Evolutionary conservation across 1,284 basidiomycete species (phyloP).

Genomic region (Ganoderma multipileum): DNA sequence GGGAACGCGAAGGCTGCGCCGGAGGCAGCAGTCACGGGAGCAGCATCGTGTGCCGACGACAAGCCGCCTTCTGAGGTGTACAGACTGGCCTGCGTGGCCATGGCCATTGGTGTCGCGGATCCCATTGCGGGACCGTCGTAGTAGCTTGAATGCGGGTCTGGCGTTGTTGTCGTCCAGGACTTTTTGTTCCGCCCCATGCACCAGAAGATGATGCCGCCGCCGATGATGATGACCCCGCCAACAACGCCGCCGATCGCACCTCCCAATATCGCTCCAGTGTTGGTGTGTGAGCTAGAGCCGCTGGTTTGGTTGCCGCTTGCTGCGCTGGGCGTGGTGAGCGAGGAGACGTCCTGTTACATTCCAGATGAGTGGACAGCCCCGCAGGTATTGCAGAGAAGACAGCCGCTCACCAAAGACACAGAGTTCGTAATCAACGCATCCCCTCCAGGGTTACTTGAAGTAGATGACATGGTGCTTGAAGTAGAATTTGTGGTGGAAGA

Average conservation of each 20-base stretch:
- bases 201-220: conserved; percentile 13
- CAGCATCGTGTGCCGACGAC: neutral
- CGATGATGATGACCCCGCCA: conserved; percentile 6
- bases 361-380: neutral
- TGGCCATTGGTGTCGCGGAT: neutral
- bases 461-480: neutral
- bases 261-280: neutral
- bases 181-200: neutral
- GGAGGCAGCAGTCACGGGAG: neutral
- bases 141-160: neutral
- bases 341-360: neutral
- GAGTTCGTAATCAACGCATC: neutral
- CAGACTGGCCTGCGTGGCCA: neutral
- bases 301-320: neutral
- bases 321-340: neutral
- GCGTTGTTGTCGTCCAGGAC: conserved; percentile 7
- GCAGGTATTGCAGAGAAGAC: neutral
- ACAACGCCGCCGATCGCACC: conserved; percentile 1
- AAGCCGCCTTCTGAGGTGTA: neutral
- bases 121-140: neutral
- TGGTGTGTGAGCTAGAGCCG: neutral
- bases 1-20: neutral
- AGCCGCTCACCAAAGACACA: neutral
- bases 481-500: neutral
- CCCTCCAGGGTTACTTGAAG: neutral